Percentiles rank a stretch among this genome's conserved stretches.
These are phyloP conservation scores for Saccharomyces hybrid DNA, from an alignment of 1,139 yeast species.

Conservation along the genomic window DNA sequence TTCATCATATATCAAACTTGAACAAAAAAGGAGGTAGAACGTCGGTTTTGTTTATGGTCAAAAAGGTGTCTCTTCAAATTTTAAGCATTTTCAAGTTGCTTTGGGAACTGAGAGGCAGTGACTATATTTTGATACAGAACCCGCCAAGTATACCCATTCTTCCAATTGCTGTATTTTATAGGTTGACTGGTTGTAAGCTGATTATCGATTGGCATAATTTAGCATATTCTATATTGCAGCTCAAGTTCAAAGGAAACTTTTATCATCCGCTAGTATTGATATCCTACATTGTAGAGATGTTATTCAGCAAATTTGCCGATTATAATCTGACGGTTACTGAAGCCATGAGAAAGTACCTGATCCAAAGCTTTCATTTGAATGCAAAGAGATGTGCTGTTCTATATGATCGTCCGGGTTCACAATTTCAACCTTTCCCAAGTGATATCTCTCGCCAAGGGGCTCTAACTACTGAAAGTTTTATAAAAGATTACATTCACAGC, in stretches of 20 bases:
- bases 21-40: slow-evolving; percentile 1
- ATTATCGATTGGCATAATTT: slow-evolving; percentile 96
- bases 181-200: slow-evolving; percentile 52
- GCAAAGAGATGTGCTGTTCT: slow-evolving; percentile 39
- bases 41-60: slow-evolving; percentile 45
- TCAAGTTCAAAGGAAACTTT: slow-evolving; percentile 43
- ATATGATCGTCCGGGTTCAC: slow-evolving; percentile 71
- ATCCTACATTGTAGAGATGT: slow-evolving; percentile 50
- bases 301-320: slow-evolving; percentile 55
- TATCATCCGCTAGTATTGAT: slow-evolving; percentile 57
- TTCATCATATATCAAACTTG: slow-evolving; percentile 35
- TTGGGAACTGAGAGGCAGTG: slow-evolving; percentile 51
- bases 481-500: slow-evolving; percentile 32
- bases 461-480: slow-evolving; percentile 33
- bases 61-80: slow-evolving; percentile 56
- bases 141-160: slow-evolving; percentile 91
- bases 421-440: slow-evolving; percentile 47
- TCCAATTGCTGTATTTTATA: slow-evolving; percentile 52
- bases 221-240: slow-evolving; percentile 73
- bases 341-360: slow-evolving; percentile 58
- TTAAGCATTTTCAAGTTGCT: slow-evolving; percentile 41
- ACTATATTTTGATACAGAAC: slow-evolving; percentile 74
- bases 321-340: slow-evolving; percentile 76
- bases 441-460: slow-evolving; percentile 18
- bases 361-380: slow-evolving; percentile 43